Base-by-base conservation (phyloP, 805 yeast genomes). In the Candida parachauliodes region DNA sequence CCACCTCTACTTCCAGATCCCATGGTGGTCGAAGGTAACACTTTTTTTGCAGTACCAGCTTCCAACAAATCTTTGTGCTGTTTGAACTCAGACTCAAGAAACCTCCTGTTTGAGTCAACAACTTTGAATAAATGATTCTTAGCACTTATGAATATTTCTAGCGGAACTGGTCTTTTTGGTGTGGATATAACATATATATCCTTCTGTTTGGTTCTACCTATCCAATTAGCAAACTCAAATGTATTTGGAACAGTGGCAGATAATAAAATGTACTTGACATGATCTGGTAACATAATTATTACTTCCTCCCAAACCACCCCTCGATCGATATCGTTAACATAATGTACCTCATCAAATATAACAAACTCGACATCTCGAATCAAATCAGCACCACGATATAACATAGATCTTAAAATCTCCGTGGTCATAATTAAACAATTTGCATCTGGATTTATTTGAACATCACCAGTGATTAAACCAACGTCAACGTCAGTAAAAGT, bases 281-380 rank as follows among this genome's bases (percentile, higher is more conserved):
- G 97, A 46, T 89, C 96, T 0, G 98, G 98, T 23, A 93, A 68
- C 95, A 93, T 88, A 49, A 93, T 93, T 44, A 93, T 93, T 16
- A 93, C 97, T 62, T 93, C 98, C 65, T 93, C 98, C 98, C 98
- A 93, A 3, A 93, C 98, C 10, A 93, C 98, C 54, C 98, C 98
- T 60, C 98, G 79, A 52, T 88, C 96, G 41, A 87, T 82, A 64
- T 93, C 98, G 58, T 93, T 93, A 45, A 93, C 96, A 56, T 93
- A 93, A 62, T 93, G 98, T 1, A 93, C 98, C 57, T 93, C 98
- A 65, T 93, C 98, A 57, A 93, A 93, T 28, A 93, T 88, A 19
- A 93, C 96, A 69, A 89, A 93, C 54, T 91, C 98, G 16, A 93
- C 97, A 62, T 93, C 98, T 58, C 98, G 74, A 50, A 93, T 89